Conservation (phyloP, 1,284 basidiomycete genomes). For the Moniliophthora roreri region DNA sequence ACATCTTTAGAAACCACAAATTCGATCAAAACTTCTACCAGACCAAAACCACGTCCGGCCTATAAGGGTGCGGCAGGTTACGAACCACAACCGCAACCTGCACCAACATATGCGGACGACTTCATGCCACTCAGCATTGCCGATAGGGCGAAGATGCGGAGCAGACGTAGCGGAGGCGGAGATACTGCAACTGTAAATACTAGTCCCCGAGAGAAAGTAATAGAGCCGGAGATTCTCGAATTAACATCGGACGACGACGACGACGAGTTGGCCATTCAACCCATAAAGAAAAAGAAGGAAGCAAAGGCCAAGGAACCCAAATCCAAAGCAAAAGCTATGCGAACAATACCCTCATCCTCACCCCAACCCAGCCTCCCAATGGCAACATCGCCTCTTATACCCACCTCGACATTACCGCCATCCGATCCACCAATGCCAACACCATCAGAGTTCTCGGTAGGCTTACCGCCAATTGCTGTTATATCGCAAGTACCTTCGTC, state of each 20-base stretch:
- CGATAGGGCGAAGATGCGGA: neutral
- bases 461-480: neutral
- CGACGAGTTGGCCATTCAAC: neutral
- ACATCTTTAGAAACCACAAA: too few species aligned
- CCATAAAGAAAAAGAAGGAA: neutral
- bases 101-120: neutral
- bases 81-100: neutral
- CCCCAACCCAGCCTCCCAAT: neutral
- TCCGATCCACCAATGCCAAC: neutral
- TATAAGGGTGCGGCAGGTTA: neutral
- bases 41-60: neutral
- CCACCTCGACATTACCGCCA: neutral
- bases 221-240: neutral
- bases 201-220: neutral
- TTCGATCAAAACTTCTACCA: too few species aligned
- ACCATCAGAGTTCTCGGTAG: neutral
- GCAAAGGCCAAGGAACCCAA: neutral
- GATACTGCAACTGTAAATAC: neutral
- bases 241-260: neutral
- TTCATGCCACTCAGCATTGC: conserved; percentile 1
- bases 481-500: neutral
- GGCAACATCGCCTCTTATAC: neutral
- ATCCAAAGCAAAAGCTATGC: neutral
- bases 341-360: neutral
- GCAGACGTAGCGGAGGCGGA: neutral